Evolutionary conservation across 805 yeast species (phyloP).

Genomic region (Yarrowia sp.): DNA sequence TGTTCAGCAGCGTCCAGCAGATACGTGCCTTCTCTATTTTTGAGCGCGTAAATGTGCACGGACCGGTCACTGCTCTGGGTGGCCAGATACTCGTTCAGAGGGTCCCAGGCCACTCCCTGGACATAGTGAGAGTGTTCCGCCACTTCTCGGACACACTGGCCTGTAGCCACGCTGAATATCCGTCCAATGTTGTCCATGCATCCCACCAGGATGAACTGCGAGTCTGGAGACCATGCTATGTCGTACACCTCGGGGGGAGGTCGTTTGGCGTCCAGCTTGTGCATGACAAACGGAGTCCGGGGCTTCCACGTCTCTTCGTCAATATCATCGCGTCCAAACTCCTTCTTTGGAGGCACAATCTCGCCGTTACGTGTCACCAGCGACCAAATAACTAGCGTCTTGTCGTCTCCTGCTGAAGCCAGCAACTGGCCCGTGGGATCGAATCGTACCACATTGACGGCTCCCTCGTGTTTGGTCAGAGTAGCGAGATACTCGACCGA

Average conservation of each 20-base stretch:
- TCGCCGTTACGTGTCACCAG: slow-evolving; percentile 33
- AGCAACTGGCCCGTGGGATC: slow-evolving; percentile 61
- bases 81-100: slow-evolving; percentile 68
- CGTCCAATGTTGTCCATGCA: slow-evolving; percentile 86
- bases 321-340: slow-evolving; percentile 49
- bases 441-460: slow-evolving; percentile 88
- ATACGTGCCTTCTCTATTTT: slow-evolving; percentile 38
- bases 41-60: slow-evolving; percentile 63
- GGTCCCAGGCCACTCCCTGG: slow-evolving; percentile 98
- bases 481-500: slow-evolving; percentile 74
- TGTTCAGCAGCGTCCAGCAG: slow-evolving; percentile 37
- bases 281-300: slow-evolving; percentile 35
- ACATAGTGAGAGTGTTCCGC: slow-evolving; percentile 84
- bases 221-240: slow-evolving; percentile 88
- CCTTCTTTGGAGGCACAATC: slow-evolving; percentile 53
- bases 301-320: slow-evolving; percentile 72
- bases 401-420: slow-evolving; percentile 96
- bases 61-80: slow-evolving; percentile 90
- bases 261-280: slow-evolving; percentile 20
- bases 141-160: slow-evolving; percentile 56
- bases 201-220: slow-evolving; percentile 73
- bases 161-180: slow-evolving; percentile 58
- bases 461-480: slow-evolving; percentile 84
- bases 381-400: slow-evolving; percentile 79
- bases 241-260: slow-evolving; percentile 78